Evolutionary conservation across 805 yeast species (phyloP).

Genomic region (Lachancea kluyveri): DNA sequence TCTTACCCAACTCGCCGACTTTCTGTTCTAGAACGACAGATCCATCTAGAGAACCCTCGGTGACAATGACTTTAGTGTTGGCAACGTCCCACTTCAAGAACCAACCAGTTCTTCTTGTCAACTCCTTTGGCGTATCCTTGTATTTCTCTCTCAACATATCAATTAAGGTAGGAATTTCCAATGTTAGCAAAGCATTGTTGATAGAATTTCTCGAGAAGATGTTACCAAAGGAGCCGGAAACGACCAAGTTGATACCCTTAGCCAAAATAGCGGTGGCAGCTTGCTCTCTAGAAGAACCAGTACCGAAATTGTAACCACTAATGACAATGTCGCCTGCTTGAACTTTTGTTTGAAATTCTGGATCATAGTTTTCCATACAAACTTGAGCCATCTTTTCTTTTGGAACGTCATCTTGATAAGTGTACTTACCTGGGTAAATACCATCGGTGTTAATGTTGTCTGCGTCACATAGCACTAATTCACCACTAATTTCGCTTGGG

Average conservation of each 20-base stretch:
- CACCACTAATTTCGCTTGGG: slow-evolving; percentile 87
- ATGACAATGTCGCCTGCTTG: slow-evolving; percentile 84
- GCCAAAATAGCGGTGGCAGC: slow-evolving; percentile 98
- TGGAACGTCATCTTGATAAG: slow-evolving; percentile 96
- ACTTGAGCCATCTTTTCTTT: slow-evolving; percentile 97
- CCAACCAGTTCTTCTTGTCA: slow-evolving; percentile 95
- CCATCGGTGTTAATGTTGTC: slow-evolving; percentile 98
- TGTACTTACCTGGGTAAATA: slow-evolving; percentile 97
- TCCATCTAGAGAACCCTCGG: slow-evolving; percentile 46
- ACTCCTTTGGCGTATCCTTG: slow-evolving; percentile 48
- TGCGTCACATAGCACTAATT: slow-evolving; percentile 90
- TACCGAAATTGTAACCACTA: slow-evolving; percentile 94
- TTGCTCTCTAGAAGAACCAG: slow-evolving; percentile 98
- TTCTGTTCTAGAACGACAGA: slow-evolving; percentile 67
- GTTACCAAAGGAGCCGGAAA: slow-evolving; percentile 96
- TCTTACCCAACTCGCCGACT: slow-evolving; percentile 94
- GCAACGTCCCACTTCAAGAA: slow-evolving; percentile 89
- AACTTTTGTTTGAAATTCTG: slow-evolving; percentile 78
- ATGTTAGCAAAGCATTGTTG: slow-evolving; percentile 89
- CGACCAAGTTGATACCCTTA: slow-evolving; percentile 85
- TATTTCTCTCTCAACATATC: slow-evolving; percentile 67
- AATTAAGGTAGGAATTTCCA: slow-evolving; percentile 88
- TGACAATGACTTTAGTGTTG: slow-evolving; percentile 71
- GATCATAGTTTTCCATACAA: slow-evolving; percentile 98
- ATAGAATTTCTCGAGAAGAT: slow-evolving; percentile 93